A percentile compares a stretch with the other conserved stretches of the same genome.
phyloP scores from a whole-genome alignment of 2,329 filamentous ascomycete species.

The Neonectria hederae region DNA sequence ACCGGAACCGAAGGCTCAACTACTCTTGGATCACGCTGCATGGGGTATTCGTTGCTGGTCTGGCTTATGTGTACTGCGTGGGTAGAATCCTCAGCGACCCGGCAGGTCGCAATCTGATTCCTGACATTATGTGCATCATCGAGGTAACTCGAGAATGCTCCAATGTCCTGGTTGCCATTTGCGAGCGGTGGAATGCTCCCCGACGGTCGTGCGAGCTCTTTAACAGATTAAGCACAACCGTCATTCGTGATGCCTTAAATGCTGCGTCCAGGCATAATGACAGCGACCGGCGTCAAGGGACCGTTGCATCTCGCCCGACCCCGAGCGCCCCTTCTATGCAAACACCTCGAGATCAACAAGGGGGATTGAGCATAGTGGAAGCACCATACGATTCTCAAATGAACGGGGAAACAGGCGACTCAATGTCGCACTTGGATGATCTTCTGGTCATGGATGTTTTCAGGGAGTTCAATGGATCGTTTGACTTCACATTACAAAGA shows the following conservation, averaged over 20 bases:
- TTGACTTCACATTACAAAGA: too few species aligned
- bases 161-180: slow-evolving; percentile 16
- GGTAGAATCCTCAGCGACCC: slow-evolving; percentile 1
- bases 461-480: too few species aligned
- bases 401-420: too few species aligned
- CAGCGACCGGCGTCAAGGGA: too few species aligned
- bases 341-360: too few species aligned
- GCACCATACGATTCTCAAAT: too few species aligned
- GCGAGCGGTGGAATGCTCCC: slow-evolving; percentile 20
- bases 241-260: slow-evolving; percentile 7
- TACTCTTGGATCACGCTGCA: slow-evolving; percentile 25
- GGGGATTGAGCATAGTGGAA: too few species aligned
- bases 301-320: too few species aligned
- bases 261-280: neutral
- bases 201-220: slow-evolving; percentile 19
- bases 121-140: slow-evolving; percentile 5
- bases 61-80: slow-evolving; percentile 12
- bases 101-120: neutral
- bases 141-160: slow-evolving; percentile 13
- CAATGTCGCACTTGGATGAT: too few species aligned
- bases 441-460: too few species aligned
- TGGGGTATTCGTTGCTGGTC: slow-evolving; percentile 15
- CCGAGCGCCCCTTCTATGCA: too few species aligned
- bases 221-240: slow-evolving; percentile 7
- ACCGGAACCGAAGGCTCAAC: slow-evolving; percentile 17